These are phyloP conservation scores for Ogataea paraovalis DNA, from an alignment of 805 yeast species.

Conservation along the genomic window DNA sequence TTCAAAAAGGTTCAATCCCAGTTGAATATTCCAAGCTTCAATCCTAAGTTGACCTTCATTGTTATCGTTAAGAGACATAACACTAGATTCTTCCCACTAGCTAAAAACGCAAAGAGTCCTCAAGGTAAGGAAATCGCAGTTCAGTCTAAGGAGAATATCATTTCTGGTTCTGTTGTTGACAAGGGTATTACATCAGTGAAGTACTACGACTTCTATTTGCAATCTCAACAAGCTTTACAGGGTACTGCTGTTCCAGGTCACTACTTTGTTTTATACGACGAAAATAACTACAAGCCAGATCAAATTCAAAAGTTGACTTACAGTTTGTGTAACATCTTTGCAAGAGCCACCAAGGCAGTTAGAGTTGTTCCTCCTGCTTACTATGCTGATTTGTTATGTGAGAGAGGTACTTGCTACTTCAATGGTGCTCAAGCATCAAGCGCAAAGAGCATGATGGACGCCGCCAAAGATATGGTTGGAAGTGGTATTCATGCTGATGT, in stretches of 20 bases:
- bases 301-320: slow-evolving; percentile 26
- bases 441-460: slow-evolving; percentile 12
- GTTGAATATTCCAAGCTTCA: slow-evolving; percentile 13
- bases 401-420: slow-evolving; percentile 26
- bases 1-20: slow-evolving; percentile 14
- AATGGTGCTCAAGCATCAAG: slow-evolving; percentile 8
- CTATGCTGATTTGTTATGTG: slow-evolving; percentile 29
- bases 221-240: slow-evolving; percentile 32
- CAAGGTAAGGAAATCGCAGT: slow-evolving; percentile 19
- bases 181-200: slow-evolving; percentile 29
- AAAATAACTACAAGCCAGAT: slow-evolving; percentile 25
- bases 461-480: slow-evolving; percentile 14
- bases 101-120: slow-evolving; percentile 22
- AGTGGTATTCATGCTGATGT: slow-evolving; percentile 20
- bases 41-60: slow-evolving; percentile 28
- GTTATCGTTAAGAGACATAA: slow-evolving; percentile 24
- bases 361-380: slow-evolving; percentile 33
- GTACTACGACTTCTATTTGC: slow-evolving; percentile 29
- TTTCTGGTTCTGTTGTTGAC: slow-evolving; percentile 32
- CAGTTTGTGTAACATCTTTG: slow-evolving; percentile 28
- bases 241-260: slow-evolving; percentile 35
- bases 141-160: slow-evolving; percentile 19
- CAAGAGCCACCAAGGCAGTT: slow-evolving; percentile 31
- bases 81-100: slow-evolving; percentile 30
- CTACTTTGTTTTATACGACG: slow-evolving; percentile 31